Evolutionary conservation across 805 yeast genomes (phyloP), one percentile per base, ranked within the genome.

Genomic region (Candida awuae): DNA sequence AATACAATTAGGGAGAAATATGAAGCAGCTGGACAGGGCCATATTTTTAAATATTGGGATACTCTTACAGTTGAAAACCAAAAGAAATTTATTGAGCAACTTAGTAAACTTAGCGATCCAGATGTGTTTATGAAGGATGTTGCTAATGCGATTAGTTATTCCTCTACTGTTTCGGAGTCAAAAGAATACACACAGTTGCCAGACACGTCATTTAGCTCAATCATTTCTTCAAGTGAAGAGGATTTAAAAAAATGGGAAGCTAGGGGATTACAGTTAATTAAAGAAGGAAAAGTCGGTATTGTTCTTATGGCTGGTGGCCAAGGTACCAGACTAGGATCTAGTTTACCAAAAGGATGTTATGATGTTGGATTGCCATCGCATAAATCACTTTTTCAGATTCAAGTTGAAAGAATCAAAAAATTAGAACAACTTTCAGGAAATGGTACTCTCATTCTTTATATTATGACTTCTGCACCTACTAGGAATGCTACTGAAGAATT

Each of bases 261-360:
- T 4, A 31, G 50, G 12, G 99, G 98, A 12, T 59, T 80, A 14
- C 65, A 75, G 19, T 83, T 90, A 22, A 80, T 92, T 38, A 59
- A 73, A 14, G 59, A 66, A 12, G 80, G 80, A 47, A 75, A 82
- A 53, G 97, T 90, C 18, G 98, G 86, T 25, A 90, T 92, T 5
- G 68, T 92, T 31, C 67, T 92, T 37, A 81, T 92, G 84, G 97
- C 99, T 10, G 99, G 99, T 41, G 99, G 99, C 35, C 98, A 92
- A 61, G 99, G 99, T 23, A 84, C 97, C 7, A 71, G 99, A 46
- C 68, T 92, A 39, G 98, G 98, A 1, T 86, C 95, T 1, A 65
- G 77, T 4, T 75, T 67, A 19, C 99, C 99, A 27, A 92, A 92
- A 61, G 99, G 99, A 1, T 90, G 97, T 61, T 92, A 76, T 56